Percentiles rank a stretch among this genome's conserved stretches.
These are phyloP conservation scores for Colletotrichum simmondsii DNA, from an alignment of 2,329 filamentous ascomycete species.

Conservation along the genomic window DNA sequence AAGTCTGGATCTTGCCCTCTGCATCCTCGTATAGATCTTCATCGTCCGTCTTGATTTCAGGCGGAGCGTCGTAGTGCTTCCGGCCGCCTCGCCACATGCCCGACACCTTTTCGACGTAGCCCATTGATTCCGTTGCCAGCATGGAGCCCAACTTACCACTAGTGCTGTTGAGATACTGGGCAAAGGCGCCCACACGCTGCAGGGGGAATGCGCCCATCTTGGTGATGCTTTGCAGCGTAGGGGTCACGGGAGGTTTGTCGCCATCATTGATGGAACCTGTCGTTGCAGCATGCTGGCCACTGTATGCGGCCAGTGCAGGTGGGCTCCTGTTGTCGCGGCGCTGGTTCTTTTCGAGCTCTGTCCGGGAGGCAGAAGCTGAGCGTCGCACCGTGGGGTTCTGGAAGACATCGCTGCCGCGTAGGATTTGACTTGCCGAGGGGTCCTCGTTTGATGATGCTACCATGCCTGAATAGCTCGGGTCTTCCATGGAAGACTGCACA, in stretches of 20 bases:
- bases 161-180: constrained; percentile 82
- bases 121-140: constrained; percentile 91
- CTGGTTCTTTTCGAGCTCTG: constrained; percentile 33
- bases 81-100: constrained; percentile 95
- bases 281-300: constrained; percentile 48
- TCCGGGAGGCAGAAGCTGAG: constrained; percentile 51
- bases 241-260: constrained; percentile 42
- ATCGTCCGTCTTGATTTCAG: constrained; percentile 63
- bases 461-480: constrained; percentile 77
- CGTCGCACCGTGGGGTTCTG: constrained; percentile 77
- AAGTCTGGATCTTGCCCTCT: constrained; percentile 72
- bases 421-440: constrained; percentile 89
- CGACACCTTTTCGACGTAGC: constrained; percentile 95
- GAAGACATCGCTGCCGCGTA: constrained; percentile 89
- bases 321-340: constrained; percentile 15
- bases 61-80: constrained; percentile 82
- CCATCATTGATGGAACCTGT: constrained; percentile 49
- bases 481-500: constrained; percentile 76
- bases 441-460: constrained; percentile 78
- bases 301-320: constrained; percentile 25
- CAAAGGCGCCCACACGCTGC: constrained; percentile 84
- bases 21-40: constrained; percentile 65
- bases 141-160: constrained; percentile 85
- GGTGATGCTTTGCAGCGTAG: constrained; percentile 63
- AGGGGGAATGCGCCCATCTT: constrained; percentile 80